These are phyloP conservation scores for Musa acuminata DNA, from an alignment of 176 grass and related monocot genomes.

Conservation along the genomic window DNA sequence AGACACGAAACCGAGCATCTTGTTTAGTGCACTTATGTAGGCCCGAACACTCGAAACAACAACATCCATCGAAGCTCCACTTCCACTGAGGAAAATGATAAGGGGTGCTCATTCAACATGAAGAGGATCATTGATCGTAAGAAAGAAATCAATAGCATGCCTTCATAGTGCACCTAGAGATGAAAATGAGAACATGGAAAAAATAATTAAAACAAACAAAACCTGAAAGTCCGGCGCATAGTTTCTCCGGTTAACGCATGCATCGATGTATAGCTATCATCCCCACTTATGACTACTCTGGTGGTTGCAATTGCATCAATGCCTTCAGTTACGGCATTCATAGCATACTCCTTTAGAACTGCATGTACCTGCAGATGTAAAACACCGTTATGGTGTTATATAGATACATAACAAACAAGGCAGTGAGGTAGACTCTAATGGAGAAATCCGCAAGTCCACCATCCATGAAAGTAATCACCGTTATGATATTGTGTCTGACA, in stretches of 20 bases:
- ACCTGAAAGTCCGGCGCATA: slow-evolving; percentile 67
- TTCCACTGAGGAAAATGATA: slow-evolving; percentile 52
- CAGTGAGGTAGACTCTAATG: too few species aligned
- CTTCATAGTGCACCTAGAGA: too few species aligned
- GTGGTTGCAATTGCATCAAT: slow-evolving; percentile 97
- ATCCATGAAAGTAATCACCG: too few species aligned
- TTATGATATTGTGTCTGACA: too few species aligned
- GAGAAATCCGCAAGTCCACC: too few species aligned
- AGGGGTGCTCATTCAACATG: background rate
- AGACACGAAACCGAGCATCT: slow-evolving; percentile 65
- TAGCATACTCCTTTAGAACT: slow-evolving; percentile 60
- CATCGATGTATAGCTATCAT: slow-evolving; percentile 19
- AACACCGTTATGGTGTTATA: background rate
- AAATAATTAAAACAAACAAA: background rate
- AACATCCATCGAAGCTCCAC: slow-evolving; percentile 60
- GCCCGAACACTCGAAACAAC: slow-evolving; percentile 81
- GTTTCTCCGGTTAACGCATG: slow-evolving; percentile 36
- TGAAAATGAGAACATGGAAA: too few species aligned
- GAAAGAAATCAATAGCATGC: background rate
- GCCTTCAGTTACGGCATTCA: slow-evolving; percentile 87
- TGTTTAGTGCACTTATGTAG: slow-evolving; percentile 79
- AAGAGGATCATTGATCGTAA: background rate
- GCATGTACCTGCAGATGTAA: slow-evolving; percentile 49
- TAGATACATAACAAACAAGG: too few species aligned
- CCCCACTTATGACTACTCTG: slow-evolving; percentile 49